Base-by-base conservation (phyloP, 2,329 filamentous ascomycete genomes). In the Aureobasidium sp. region DNA sequence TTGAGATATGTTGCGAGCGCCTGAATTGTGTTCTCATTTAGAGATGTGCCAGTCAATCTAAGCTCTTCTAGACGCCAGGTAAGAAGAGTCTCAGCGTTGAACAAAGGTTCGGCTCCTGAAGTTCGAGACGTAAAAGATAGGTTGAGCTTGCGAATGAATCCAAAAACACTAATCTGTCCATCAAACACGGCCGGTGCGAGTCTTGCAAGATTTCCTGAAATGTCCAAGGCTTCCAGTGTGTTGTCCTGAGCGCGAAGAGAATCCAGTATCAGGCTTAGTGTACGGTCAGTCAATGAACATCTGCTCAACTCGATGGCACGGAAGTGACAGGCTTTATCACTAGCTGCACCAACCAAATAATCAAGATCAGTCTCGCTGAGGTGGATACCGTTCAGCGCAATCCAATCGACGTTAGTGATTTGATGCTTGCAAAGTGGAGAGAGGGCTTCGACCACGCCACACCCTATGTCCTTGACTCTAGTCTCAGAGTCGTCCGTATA, bases 351-450 rank as follows among this genome's bases (percentile, higher is more conserved):
- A 48, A 88, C 84, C 50, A 87, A 68, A 66, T 83, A 83, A 65
- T 89, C 87, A 59, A 89, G 75, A 72, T 90, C 87, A 0, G 84
- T 84, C 60, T 90, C 87, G 44, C 85, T 86, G n/a, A 90, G 79
- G 64, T 83, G 81, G 64, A 89, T 87, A 13, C 85, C 85, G 64
- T 85, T 89, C 63, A 90, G 73, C 26, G 83, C 79, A 59, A 90
- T 82, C 87, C 87, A 90, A 70, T 88, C 85, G 20, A 89, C 83
- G 67, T 85, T 87, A 0, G 87, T 89, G 27, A 85, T 78, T 67
- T 87, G 82, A 64, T 83, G 81, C 65, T 84, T 84, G 72, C 85
- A 88, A 6, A 89, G 75, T 1, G 87, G 85, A 67, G 87, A 85
- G 5, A 90, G 76, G 2, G 86, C 87, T 70, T 88, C 86, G 20